Base-by-base conservation (phyloP, 2,329 filamentous ascomycete species). In the Microdochium nivale region DNA sequence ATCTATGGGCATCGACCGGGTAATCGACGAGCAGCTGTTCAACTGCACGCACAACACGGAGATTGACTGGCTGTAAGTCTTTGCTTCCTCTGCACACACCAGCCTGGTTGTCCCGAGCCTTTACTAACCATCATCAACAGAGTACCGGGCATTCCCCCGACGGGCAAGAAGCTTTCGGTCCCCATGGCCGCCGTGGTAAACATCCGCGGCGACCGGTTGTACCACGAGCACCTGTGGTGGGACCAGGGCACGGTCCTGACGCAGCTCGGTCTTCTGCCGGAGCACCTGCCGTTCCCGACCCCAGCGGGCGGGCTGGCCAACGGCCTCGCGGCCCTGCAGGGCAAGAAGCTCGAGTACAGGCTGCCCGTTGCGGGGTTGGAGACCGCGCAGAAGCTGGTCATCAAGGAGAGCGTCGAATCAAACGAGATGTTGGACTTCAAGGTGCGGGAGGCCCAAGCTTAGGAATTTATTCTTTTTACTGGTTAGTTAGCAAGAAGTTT, bases 201-300 rank as follows among this genome's bases (percentile, higher is more conserved):
- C 32, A 72, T 87, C 49, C 73, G 83, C 0, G 84, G 83, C 0
- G 82, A 85, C 50, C 72, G 79, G 1, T 63, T 87, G 1, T 83
- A 79, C 53, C 80, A 86, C 52, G 84, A 87, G 59, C 83, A 86
- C 54, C 82, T 87, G 14, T 73, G 77, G 9, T 87, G 84, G 84
- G 84, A 87, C 52, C 83, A 87, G 59, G 80, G 74, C 0, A 85
- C 79, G 0, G 79, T 80, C 8, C 65, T 87, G 16, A 67, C 75
- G 3, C 84, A 87, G 59, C 62, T 80, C 5, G 84, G 81, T 0
- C 60, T 86, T 32, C 57, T 87, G 32, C 77, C 77, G 0, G 72
- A 80, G 53, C 80, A 73, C 53, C 65, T 80, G 0, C 68, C 69
- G 5, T 44, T 44, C 40, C 40, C 40, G 40, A 44, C 16, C 5